These are phyloP conservation scores for Eucalyptus dawsonii DNA, from an alignment of 345 rosid species.

Conservation along the genomic window DNA sequence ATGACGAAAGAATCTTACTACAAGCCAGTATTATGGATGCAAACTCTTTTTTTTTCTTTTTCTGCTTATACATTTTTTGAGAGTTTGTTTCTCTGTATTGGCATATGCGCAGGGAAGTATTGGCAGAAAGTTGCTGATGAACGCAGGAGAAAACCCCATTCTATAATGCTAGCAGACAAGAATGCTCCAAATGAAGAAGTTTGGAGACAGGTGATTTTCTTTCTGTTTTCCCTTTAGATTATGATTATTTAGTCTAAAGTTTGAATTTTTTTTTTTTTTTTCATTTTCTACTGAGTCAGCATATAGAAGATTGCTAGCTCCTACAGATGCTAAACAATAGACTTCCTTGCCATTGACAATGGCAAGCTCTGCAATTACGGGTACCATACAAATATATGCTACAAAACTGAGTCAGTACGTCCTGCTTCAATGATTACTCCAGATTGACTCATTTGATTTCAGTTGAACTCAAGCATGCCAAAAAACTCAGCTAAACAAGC, in stretches of 20 bases:
- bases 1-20: neutral
- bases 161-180: slow-evolving; percentile 94
- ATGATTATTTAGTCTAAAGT: neutral
- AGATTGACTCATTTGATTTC: neutral
- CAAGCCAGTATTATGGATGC: neutral
- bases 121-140: slow-evolving; percentile 87
- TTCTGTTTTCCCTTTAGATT: neutral
- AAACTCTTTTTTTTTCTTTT: neutral
- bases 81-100: neutral
- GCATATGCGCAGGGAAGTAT: slow-evolving; percentile 47
- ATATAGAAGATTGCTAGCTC: neutral
- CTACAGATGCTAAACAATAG: neutral
- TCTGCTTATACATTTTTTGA: neutral
- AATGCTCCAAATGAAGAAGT: slow-evolving; percentile 99
- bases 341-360: neutral
- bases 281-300: neutral
- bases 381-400: neutral
- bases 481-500: neutral
- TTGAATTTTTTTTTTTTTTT: neutral
- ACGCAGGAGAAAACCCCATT: slow-evolving; percentile 54
- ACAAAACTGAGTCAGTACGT: neutral
- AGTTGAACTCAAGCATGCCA: neutral
- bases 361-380: neutral
- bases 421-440: neutral
- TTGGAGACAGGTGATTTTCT: slow-evolving; percentile 73